Conservation (phyloP, 1,139 yeast species). For the Geotrichum klebahnii region DNA sequence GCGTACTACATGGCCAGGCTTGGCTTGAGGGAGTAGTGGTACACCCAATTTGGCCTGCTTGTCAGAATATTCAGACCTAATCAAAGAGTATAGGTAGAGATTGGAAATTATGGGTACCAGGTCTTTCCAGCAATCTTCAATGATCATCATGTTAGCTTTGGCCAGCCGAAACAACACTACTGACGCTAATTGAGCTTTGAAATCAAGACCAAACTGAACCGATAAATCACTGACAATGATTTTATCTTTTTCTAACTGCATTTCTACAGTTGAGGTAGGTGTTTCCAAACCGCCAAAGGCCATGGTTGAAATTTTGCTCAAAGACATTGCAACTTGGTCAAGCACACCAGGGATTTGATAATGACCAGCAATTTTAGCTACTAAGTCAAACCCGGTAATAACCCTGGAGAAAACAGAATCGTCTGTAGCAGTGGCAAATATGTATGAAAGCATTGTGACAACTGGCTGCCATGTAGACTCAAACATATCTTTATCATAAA, state of each 20-base stretch:
- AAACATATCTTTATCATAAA: conserved; percentile 69
- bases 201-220: conserved; percentile 81
- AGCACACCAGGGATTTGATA: conserved; percentile 55
- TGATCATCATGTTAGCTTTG: conserved; percentile 51
- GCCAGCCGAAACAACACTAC: conserved; percentile 79
- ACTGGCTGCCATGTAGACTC: conserved; percentile 57
- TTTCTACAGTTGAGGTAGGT: conserved; percentile 40
- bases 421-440: conserved; percentile 83
- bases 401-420: conserved; percentile 83
- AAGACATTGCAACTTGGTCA: conserved; percentile 59
- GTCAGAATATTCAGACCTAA: conserved; percentile 63
- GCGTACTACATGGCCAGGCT: conserved; percentile 61
- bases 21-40: conserved; percentile 52
- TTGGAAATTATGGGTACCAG: conserved; percentile 58
- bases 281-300: conserved; percentile 42
- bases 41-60: conserved; percentile 45
- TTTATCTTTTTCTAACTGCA: conserved; percentile 45
- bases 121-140: conserved; percentile 50
- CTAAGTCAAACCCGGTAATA: conserved; percentile 80
- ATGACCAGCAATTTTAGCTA: conserved; percentile 68
- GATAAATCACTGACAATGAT: conserved; percentile 76
- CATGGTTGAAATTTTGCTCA: conserved; percentile 56
- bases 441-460: conserved; percentile 64
- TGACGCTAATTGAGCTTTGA: conserved; percentile 85
- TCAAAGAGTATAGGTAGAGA: conserved; percentile 67